Evolutionary conservation across 2,329 filamentous ascomycete genomes (phyloP), one percentile per base, ranked within the genome.

Genomic region (Fonsecaea erecta): DNA sequence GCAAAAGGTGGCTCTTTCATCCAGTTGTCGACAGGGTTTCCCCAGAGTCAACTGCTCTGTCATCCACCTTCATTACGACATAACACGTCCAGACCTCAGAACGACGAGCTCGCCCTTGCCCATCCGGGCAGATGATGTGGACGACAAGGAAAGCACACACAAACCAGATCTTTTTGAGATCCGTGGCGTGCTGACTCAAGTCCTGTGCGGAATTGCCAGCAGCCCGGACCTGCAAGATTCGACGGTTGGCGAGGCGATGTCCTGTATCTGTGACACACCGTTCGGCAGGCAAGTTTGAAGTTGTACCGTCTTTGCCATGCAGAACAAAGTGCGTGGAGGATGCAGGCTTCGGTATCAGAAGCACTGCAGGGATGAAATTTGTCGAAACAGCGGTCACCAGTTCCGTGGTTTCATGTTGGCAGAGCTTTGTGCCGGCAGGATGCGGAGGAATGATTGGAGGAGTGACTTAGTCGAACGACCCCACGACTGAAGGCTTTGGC

Each of bases 351-450:
- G 8, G 11, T 48, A 48, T 48, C 43, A 48, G 24, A 24, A 11
- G 9, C 21, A 48, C 24, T 48, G 43, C 43, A 26, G 5, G 18
- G 43, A 16, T 1, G 16, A 43, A n/a, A n/a, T 2, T 43, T 18
- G 43, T 48, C 43, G 21, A 48, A 48, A 48, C 43, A 48, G 18
- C 43, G 43, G 43, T 48, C 43, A 48, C 43, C 18, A 18, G 43
- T 48, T 24, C 43, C 18, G 12, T 12, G 43, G 43, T 48, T 48
- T 48, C 43, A 24, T 3, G 9, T 48, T 48, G 43, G 43, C 9
- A 12, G 21, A 24, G 6, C 18, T 21, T 48, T 48, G 21, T 48
- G 18, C 37, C 37, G 16, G 8, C 37, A 6, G n/a, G 37, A n/a
- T 40, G n/a, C 21, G 43, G 11, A 48, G 43, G 18, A 12, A 3